Conservation (phyloP, 257 asterid species). For the Avicennia marina region DNA sequence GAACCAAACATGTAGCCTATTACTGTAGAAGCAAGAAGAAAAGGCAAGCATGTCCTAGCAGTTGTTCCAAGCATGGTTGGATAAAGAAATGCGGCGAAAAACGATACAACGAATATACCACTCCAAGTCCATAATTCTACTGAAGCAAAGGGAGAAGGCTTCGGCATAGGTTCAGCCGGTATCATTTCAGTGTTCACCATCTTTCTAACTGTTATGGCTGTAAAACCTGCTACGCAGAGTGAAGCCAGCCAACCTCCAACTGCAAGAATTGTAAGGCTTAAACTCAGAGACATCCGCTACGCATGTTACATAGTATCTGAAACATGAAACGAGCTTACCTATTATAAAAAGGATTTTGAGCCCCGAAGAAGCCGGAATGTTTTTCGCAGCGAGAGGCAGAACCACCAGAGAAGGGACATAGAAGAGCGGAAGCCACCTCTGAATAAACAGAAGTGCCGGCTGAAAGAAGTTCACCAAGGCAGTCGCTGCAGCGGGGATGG, state of each 20-base stretch:
- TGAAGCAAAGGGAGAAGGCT: slow-evolving; percentile 83
- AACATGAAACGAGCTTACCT: slow-evolving; percentile 29
- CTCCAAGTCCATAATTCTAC: slow-evolving; percentile 78
- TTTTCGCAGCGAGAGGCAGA: slow-evolving; percentile 83
- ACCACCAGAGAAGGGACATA: slow-evolving; percentile 94
- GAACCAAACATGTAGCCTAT: slow-evolving; percentile 86
- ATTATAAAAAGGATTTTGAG: slow-evolving; percentile 66
- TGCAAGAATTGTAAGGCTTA: slow-evolving; percentile 26
- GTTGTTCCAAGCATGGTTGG: slow-evolving; percentile 80
- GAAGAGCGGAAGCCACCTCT: slow-evolving; percentile 96
- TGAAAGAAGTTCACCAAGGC: slow-evolving; percentile 79
- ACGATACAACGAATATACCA: slow-evolving; percentile 57
- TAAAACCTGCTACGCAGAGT: slow-evolving; percentile 77
- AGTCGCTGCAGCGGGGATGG: slow-evolving; percentile 71
- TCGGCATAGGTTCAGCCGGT: slow-evolving; percentile 89
- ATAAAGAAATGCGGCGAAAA: slow-evolving; percentile 56
- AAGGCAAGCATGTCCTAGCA: slow-evolving; percentile 89
- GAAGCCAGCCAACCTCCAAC: slow-evolving; percentile 97
- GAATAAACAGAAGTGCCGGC: slow-evolving; percentile 92
- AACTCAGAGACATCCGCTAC: neutral
- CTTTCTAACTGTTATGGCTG: slow-evolving; percentile 85
- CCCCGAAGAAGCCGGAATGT: slow-evolving; percentile 93
- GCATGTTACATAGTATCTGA: neutral
- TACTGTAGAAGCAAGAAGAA: slow-evolving; percentile 85
- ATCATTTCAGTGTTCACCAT: slow-evolving; percentile 82